A percentile compares a stretch with the other conserved stretches of the same genome.
Conservation (phyloP, 129 eudicot species). For the Tanacetum coccineum region DNA sequence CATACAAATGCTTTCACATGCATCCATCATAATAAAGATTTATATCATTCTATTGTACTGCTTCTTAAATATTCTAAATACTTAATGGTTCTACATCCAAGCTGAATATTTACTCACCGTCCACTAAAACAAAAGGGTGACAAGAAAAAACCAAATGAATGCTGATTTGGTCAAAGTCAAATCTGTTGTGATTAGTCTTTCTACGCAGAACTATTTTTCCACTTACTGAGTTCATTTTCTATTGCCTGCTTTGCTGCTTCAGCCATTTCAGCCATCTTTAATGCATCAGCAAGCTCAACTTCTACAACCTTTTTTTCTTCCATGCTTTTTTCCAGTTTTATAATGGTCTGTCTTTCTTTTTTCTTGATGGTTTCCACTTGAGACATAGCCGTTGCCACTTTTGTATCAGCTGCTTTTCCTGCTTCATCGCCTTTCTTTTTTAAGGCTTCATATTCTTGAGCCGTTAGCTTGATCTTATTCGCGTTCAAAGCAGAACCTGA, state of each 20-base stretch:
- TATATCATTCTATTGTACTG: constrained; percentile 22
- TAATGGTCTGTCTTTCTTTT: no score
- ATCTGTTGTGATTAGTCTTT: constrained; percentile 2
- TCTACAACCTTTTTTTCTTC: constrained; percentile 53
- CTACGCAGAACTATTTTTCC: constrained; percentile 28
- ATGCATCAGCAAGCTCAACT: constrained; percentile 46
- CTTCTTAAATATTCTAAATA: constrained; percentile 8
- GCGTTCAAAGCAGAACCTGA: constrained; percentile 13
- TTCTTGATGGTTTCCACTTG: no score
- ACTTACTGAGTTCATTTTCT: constrained; percentile 58
- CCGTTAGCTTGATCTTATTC: constrained; percentile 48
- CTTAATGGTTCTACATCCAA: constrained; percentile 8
- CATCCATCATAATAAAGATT: constrained; percentile 26
- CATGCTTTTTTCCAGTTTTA: constrained; percentile 38
- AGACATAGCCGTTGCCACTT: constrained; percentile 48
- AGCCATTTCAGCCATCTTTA: constrained; percentile 71
- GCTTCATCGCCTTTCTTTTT: constrained; percentile 46
- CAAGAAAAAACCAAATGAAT: no score
- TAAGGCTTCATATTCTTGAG: constrained; percentile 56
- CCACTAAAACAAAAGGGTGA: no score
- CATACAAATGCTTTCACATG: constrained; percentile 14
- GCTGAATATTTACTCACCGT: background rate
- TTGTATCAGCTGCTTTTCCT: constrained; percentile 43
- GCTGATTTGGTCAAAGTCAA: background rate
- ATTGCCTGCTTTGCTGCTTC: constrained; percentile 59